These are phyloP conservation scores for Fomitopsis palustris DNA, from an alignment of 1,284 basidiomycete genomes.

Conservation along the genomic window DNA sequence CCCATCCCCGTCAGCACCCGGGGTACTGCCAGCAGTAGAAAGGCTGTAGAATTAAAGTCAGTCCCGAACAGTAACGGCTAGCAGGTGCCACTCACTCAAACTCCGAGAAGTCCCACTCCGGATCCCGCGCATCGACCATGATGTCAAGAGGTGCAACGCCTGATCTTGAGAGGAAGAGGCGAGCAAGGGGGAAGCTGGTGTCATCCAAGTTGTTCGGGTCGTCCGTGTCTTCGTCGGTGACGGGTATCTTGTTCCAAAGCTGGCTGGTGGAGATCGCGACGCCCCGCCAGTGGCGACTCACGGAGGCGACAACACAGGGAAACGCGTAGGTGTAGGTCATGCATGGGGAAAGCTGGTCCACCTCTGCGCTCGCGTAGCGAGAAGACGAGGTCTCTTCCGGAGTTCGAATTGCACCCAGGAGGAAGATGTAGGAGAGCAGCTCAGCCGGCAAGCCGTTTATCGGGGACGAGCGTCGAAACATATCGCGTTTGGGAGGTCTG, in stretches of 20 bases:
- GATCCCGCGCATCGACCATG: constrained; percentile 51
- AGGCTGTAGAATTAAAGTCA: constrained; percentile 6
- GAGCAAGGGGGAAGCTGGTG: constrained; percentile 27
- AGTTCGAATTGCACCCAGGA: constrained; percentile 32
- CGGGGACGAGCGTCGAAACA: constrained; percentile 9
- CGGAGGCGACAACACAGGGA: constrained; percentile 41
- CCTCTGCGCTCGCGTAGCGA: constrained; percentile 16
- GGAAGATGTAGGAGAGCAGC: constrained; percentile 48
- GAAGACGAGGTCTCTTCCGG: constrained; percentile 9
- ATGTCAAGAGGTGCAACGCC: constrained; percentile 47
- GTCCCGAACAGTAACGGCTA: background rate
- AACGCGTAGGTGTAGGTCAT: constrained; percentile 34
- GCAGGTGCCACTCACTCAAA: constrained; percentile 35
- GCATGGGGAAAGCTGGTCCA: constrained; percentile 31
- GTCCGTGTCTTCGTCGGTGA: constrained; percentile 34
- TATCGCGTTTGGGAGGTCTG: background rate
- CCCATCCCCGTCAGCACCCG: constrained; percentile 17
- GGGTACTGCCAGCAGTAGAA: constrained; percentile 13
- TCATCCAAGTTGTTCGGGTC: constrained; percentile 9
- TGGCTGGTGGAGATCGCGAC: constrained; percentile 44
- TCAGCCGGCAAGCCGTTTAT: constrained; percentile 41
- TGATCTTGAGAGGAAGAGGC: constrained; percentile 38
- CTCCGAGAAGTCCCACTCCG: constrained; percentile 48
- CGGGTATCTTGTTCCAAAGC: constrained; percentile 51
- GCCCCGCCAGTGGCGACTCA: constrained; percentile 47